These are phyloP conservation scores for Entomortierella chlamydospora DNA, from an alignment of 192 early-diverging fungal genomes.

Conservation along the genomic window DNA sequence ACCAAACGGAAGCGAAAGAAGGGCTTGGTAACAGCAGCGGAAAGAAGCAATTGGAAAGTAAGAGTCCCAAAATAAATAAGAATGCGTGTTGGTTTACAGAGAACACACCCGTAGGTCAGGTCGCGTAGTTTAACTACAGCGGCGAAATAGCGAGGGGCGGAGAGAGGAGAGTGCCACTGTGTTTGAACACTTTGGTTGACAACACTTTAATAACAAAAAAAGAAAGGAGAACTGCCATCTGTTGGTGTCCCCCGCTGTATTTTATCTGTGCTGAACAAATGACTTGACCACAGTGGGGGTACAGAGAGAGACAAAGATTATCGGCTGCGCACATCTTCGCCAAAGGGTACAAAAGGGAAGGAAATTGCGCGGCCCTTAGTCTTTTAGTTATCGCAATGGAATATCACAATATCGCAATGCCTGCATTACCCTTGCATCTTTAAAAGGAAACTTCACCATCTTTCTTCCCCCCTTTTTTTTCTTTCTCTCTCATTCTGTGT, in stretches of 20 bases:
- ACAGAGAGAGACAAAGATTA: background rate
- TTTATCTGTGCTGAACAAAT: no score
- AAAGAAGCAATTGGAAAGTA: background rate
- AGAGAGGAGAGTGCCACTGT: background rate
- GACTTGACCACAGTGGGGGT: background rate
- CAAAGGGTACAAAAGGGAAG: no score
- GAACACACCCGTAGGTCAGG: background rate
- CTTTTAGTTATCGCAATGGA: no score
- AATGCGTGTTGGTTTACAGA: background rate
- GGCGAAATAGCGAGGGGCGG: background rate
- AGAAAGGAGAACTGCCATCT: no score
- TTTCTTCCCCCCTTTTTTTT: no score
- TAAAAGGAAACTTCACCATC: no score
- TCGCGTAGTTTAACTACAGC: background rate
- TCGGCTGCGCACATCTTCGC: background rate
- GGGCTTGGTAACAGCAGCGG: background rate
- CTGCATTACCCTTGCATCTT: no score
- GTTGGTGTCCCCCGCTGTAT: no score
- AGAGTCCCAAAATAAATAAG: background rate
- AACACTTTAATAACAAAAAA: background rate
- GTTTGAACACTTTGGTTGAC: no score
- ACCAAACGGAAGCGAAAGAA: no score
- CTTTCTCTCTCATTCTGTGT: no score
- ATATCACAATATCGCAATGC: no score
- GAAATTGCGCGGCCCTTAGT: background rate